Base-by-base conservation (phyloP, 768 basidiomycete genomes). In the Leccinum arenicola region DNA sequence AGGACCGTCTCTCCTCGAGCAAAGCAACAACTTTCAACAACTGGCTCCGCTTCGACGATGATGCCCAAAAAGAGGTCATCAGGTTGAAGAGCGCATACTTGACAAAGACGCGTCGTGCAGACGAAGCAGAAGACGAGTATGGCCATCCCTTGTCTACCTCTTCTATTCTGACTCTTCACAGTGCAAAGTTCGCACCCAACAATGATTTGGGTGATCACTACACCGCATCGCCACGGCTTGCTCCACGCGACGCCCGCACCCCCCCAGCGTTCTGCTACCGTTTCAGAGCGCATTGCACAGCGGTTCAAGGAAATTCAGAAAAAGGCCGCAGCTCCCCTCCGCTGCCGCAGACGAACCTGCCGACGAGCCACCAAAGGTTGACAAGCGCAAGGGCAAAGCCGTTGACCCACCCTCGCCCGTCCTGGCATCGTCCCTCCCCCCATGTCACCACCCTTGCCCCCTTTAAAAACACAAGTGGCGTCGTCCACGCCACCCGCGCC, bases 121-220 rank as follows among this genome's bases (percentile, higher is more conserved):
- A 97, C 66, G 95, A 97, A 68, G 88, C 89, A 8, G 93, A 93
- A 70, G 95, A 97, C 70, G 94, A 96, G 95, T 96, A 73, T 68
- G 93, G 79, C 6, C 3, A 14, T 12, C 40, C 48, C 52, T 53
- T 48, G 31, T 54, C 53, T 47, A 27, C 36, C 12, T n/a, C 7
- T 10, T 38, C 3, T 25, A 29, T 38, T 14, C 58, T 69, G 27
- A 64, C 38, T 59, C 57, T 61, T 59, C 43, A 54, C 67, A 96
- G 94, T 71, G 91, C 84, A 47, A 93, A 91, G 68, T 96, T 96
- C 67, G 92, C 93, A 6, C 94, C 94, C 8, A 87, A 82, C 66
- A 74, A 76, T 50, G 80, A 80, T 53, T 64, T 78, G 14, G 75
- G 78, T 36, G 93, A 95, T 73, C 86, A 84, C 61, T 94, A 89